These are phyloP conservation scores for Didymella exigua DNA, from an alignment of 2,329 filamentous ascomycete genomes.

Conservation along the genomic window DNA sequence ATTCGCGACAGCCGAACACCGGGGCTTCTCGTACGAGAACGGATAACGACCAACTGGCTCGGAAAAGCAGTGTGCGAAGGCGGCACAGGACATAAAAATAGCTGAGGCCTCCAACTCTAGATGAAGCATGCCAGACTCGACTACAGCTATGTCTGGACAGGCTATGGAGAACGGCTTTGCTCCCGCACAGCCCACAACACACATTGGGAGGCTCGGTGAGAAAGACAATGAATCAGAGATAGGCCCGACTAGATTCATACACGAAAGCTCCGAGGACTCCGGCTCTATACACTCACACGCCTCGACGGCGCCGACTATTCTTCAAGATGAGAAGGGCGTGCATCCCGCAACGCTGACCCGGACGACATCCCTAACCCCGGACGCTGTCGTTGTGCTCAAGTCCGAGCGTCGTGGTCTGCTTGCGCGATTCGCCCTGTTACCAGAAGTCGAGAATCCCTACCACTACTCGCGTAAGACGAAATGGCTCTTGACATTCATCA, in stretches of 20 bases:
- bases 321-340: constrained; percentile 23
- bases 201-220: constrained; percentile 3
- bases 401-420: constrained; percentile 72
- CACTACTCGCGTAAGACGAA: constrained; percentile 76
- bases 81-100: background rate
- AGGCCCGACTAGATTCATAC: constrained; percentile 1
- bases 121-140: constrained; percentile 13
- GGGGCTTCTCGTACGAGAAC: background rate
- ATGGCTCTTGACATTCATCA: constrained; percentile 80
- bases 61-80: constrained; percentile 1
- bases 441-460: constrained; percentile 78
- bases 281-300: constrained; percentile 24
- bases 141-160: background rate
- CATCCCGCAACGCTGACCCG: constrained; percentile 30
- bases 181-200: constrained; percentile 2
- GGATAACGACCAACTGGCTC: constrained; percentile 11
- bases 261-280: constrained; percentile 9
- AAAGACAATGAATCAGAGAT: constrained; percentile 7
- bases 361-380: constrained; percentile 42
- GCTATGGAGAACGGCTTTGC: constrained; percentile 10
- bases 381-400: constrained; percentile 57
- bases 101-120: background rate
- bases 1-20: background rate
- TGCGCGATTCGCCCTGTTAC: constrained; percentile 70
- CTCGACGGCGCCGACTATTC: constrained; percentile 24